Evolutionary conservation across 495 filamentous ascomycete genomes (phyloP).

Genomic region (Podospora fimiseda): DNA sequence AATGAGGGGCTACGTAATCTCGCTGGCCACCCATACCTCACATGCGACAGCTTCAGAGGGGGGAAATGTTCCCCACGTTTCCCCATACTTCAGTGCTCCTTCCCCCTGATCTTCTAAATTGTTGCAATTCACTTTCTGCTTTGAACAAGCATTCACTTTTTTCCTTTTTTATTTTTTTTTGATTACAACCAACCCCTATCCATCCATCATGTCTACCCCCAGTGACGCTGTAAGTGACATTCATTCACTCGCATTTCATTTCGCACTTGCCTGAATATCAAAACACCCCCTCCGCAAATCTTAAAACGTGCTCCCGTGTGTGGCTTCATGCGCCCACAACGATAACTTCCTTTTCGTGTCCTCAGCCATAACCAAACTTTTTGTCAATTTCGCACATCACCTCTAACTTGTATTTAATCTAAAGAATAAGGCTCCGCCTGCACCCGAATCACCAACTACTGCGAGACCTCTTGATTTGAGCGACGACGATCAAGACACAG

Average conservation of each 20-base stretch:
- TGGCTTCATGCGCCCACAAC: conserved; percentile 12
- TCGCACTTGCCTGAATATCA: conserved; percentile 1
- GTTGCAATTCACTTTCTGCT: too few relatives aligned
- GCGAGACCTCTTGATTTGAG: conserved; percentile 79
- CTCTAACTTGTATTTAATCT: background rate
- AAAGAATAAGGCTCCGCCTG: conserved; percentile 32
- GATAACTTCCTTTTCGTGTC: background rate
- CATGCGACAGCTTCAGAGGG: conserved; percentile 16
- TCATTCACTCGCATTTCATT: conserved; percentile 2
- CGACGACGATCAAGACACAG: conserved; percentile 69
- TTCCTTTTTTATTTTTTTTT: background rate
- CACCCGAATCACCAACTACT: conserved; percentile 76
- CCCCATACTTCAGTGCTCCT: background rate
- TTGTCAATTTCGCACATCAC: background rate
- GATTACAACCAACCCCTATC: background rate
- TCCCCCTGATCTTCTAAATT: background rate
- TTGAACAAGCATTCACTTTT: background rate
- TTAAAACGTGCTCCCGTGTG: background rate
- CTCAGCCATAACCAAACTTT: too few relatives aligned
- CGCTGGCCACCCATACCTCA: conserved; percentile 8
- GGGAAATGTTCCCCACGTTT: background rate
- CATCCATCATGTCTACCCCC: conserved; percentile 39
- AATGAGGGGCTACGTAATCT: conserved; percentile 25
- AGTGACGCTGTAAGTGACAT: conserved; percentile 34
- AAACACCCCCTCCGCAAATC: background rate